Evolutionary conservation across 306 rosid genomes (phyloP), one percentile per base, ranked within the genome.

Genomic region (Gynostemma pentaphyllum): DNA sequence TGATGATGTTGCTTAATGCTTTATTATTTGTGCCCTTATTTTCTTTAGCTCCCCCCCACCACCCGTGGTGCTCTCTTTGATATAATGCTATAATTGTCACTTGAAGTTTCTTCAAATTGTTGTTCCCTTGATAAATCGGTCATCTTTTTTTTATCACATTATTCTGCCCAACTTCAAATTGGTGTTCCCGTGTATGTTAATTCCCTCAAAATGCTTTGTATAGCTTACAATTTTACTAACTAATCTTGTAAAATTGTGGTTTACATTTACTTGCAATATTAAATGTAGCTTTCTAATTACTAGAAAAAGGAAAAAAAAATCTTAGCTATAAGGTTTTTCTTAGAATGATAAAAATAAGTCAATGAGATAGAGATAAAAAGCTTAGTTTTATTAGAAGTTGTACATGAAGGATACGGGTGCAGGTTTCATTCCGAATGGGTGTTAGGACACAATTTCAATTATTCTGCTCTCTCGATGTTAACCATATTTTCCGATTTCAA

Each of bases 181-280:
- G n/a, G n/a, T n/a, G 0, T 1, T 26, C 23, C 14, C 36, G 1
- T 41, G 23, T 10, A n/a, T n/a, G n/a, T 54, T 29, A 66, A n/a
- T 66, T 21, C 21, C 45, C 30, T 56, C 27, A 30, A 4, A 40
- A 30, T 32, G n/a, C 55, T 45, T 34, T 48, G 7, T 51, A 44
- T 45, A 16, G 24, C 68, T 64, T 27, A 44, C 37, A 3, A 12
- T 64, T 45, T 10, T 16, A n/a, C 24, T 26, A 64, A 24, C 24
- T 28, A 42, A 64, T 64, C 51, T 10, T 85, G 69, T 79, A 91
- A 91, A 83, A 83, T 92, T 69, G 66, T 91, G 46, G 88, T 91
- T 70, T 96, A 84, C 70, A 88, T 91, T 83, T 91, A 91, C 79
- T 40, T 53, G 46, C 75, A 75, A 82, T 72, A 73, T 57, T 88